A percentile compares a stretch with the other conserved stretches of the same genome.
Conservation (phyloP, 2,329 filamentous ascomycete genomes). For the Corynespora cassiicola region DNA sequence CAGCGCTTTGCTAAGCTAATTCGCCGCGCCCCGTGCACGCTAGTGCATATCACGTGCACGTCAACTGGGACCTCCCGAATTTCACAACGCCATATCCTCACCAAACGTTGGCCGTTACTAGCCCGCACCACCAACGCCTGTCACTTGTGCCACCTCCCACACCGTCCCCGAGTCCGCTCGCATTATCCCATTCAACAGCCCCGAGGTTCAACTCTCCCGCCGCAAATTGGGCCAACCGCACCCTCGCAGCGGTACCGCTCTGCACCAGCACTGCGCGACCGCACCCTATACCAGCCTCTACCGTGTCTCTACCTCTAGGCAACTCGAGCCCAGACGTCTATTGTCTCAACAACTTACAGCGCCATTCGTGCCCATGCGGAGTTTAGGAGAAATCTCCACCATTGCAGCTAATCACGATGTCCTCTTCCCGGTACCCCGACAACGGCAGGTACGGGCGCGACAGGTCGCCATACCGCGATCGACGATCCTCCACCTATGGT, state of each 20-base stretch:
- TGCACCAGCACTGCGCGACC: not conserved
- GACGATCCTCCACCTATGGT: constrained; percentile 69
- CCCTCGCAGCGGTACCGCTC: not conserved
- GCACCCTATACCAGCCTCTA: not conserved
- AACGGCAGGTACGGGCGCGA: constrained; percentile 49
- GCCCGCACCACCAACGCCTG: too few species aligned
- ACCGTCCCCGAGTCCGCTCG: too few species aligned
- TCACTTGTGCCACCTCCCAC: too few species aligned
- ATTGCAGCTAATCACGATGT: constrained; percentile 30
- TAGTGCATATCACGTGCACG: too few species aligned
- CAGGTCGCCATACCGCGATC: constrained; percentile 66
- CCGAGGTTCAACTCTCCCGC: too few species aligned
- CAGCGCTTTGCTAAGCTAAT: constrained; percentile 25
- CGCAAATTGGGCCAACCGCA: not conserved
- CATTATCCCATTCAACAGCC: too few species aligned
- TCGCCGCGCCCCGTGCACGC: constrained; percentile 13
- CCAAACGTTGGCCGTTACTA: too few species aligned
- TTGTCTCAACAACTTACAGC: not conserved
- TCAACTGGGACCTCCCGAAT: too few species aligned
- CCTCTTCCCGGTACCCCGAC: constrained; percentile 43
- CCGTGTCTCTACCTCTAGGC: too few species aligned
- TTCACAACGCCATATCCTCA: too few species aligned
- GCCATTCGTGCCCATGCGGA: constrained; percentile 21
- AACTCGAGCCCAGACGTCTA: not conserved
- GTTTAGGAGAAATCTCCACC: constrained; percentile 7